Evolutionary conservation across 176 grass and related monocot species (phyloP).

Genomic region (Hordeum marinum): DNA sequence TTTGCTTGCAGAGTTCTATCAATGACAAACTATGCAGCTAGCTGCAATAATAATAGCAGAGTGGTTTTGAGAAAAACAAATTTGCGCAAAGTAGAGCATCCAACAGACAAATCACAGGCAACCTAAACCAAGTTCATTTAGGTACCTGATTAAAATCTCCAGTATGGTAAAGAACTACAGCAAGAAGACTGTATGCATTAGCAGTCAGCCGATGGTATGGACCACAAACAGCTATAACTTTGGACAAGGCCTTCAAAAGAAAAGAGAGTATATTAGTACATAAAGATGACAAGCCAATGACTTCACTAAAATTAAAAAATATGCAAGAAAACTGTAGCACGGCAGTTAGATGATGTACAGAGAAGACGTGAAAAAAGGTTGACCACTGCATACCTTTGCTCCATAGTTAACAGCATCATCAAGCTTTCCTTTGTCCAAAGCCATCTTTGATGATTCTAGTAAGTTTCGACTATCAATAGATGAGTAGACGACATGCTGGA

Average conservation of each 20-base stretch:
- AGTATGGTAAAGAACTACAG: conserved; percentile 99
- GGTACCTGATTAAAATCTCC: conserved; percentile 97
- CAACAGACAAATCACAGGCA: neutral
- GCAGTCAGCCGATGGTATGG: conserved; percentile 93
- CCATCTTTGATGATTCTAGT: conserved; percentile 92
- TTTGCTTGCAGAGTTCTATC: conserved; percentile 9
- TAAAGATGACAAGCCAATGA: neutral
- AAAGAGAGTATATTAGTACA: conserved; percentile 10
- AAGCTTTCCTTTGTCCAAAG: conserved; percentile 98
- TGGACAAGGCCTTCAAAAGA: conserved; percentile 74
- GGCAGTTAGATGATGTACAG: neutral
- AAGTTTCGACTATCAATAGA: conserved; percentile 92
- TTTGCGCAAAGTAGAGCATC: conserved; percentile 11
- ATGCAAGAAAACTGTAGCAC: neutral
- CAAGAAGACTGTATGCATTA: conserved; percentile 95
- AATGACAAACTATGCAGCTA: neutral
- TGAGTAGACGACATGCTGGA: conserved; percentile 81
- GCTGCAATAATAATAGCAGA: neutral
- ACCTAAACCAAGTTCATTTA: neutral
- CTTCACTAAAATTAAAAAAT: neutral
- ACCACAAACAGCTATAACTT: conserved; percentile 92
- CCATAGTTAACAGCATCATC: conserved; percentile 91
- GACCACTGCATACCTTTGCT: conserved; percentile 57
- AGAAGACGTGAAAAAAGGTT: neutral
- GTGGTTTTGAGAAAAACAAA: neutral